Evolutionary conservation across 306 rosid species (phyloP).

Genomic region (Medicago arabica): DNA sequence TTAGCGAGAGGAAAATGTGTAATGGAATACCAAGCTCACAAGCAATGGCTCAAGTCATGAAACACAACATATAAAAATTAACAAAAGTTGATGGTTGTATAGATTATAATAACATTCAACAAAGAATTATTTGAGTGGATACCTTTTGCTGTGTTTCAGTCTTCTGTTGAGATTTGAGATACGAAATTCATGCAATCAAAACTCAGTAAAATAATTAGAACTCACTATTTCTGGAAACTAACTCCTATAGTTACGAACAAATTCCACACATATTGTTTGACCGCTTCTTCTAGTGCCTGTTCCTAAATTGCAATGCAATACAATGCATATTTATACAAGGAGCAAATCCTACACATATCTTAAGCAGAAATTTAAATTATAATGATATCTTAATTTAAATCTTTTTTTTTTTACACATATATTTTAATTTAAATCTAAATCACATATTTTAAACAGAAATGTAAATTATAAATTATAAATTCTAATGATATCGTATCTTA

Average conservation of each 20-base stretch:
- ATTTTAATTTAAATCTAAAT: no score
- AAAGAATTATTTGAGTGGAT: slow-evolving; percentile 19
- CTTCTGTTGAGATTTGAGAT: slow-evolving; percentile 27
- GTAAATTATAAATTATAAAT: no score
- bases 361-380: no score
- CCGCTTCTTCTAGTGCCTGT: no score
- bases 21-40: slow-evolving; percentile 25
- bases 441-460: no score
- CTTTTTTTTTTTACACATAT: no score
- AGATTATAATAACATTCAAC: slow-evolving; percentile 22
- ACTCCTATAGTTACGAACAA: slow-evolving; percentile 32
- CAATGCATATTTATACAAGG: no score
- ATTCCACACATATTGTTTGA: slow-evolving; percentile 36
- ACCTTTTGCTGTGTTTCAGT: slow-evolving; percentile 25
- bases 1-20: slow-evolving; percentile 26
- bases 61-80: neutral
- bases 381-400: no score
- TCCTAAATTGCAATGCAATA: no score
- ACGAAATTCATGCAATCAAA: slow-evolving; percentile 11
- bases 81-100: slow-evolving; percentile 9
- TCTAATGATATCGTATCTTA: no score
- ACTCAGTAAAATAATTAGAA: slow-evolving; percentile 11
- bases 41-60: neutral
- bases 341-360: no score
- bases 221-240: slow-evolving; percentile 30